A percentile compares a stretch with the other conserved stretches of the same genome.
phyloP scores from a whole-genome alignment of 192 early-diverging fungal species.

The Coemansia sp. region DNA sequence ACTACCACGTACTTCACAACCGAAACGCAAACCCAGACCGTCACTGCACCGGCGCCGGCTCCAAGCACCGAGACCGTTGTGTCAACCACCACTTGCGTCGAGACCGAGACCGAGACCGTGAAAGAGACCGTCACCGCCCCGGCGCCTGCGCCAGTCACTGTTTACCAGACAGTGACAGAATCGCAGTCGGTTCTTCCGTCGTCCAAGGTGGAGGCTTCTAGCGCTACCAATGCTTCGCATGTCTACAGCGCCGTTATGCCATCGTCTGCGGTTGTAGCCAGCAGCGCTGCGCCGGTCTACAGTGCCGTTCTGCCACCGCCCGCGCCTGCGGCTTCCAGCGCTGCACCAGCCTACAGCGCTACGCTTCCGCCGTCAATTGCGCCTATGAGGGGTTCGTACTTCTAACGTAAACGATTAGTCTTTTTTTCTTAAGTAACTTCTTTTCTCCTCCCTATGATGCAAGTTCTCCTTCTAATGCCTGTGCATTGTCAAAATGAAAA shows the following conservation, averaged over 20 bases:
- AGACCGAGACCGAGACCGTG: conserved; percentile 21
- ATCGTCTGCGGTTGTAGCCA: conserved; percentile 16
- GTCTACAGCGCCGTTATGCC: conserved; percentile 19
- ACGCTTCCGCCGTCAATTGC: conserved; percentile 5
- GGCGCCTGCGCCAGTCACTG: conserved; percentile 27
- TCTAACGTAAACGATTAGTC: conserved; percentile 6
- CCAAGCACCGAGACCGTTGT: conserved; percentile 23
- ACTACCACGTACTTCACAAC: conserved; percentile 18
- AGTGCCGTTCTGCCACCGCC: conserved; percentile 26
- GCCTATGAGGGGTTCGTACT: conserved; percentile 14
- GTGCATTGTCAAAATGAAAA: conserved; percentile 1
- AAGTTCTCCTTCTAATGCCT: not conserved
- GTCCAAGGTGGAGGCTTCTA: conserved; percentile 2
- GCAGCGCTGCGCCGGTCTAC: conserved; percentile 7
- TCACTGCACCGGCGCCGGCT: conserved; percentile 26
- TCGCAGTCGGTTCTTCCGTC: conserved; percentile 17
- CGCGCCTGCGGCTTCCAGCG: conserved; percentile 14
- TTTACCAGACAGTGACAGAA: conserved; percentile 27
- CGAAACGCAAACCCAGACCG: conserved; percentile 20
- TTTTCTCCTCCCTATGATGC: not conserved
- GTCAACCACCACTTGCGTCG: not conserved
- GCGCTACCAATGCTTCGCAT: not conserved
- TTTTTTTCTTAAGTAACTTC: not conserved
- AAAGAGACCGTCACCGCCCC: conserved; percentile 29
- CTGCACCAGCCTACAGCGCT: conserved; percentile 24